Percentiles rank a stretch among this genome's conserved stretches.
Conservation (phyloP, 768 basidiomycete species). For the Pleurotus platypus region DNA sequence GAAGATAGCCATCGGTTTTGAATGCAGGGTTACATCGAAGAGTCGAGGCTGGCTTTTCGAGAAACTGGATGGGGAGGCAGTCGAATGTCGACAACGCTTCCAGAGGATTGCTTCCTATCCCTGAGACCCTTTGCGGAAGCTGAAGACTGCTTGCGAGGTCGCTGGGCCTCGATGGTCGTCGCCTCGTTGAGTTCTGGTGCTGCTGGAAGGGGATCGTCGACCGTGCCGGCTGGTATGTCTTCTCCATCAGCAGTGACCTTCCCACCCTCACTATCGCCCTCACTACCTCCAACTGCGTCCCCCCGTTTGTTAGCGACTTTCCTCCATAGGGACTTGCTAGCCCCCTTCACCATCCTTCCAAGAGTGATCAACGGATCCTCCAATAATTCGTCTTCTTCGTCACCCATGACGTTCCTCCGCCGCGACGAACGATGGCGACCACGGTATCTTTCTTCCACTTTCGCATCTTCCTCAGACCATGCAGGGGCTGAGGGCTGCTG, state of each 20-base stretch:
- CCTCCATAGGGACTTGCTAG: slow-evolving; percentile 48
- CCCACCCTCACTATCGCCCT: slow-evolving; percentile 6
- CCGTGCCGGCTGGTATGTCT: not conserved
- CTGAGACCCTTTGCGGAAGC: not conserved
- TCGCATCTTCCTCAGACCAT: not conserved
- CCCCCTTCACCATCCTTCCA: slow-evolving; percentile 49
- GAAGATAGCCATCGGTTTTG: not conserved
- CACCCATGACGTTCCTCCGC: slow-evolving; percentile 15
- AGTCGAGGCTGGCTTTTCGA: not conserved
- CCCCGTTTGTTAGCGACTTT: slow-evolving; percentile 38
- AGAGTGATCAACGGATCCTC: slow-evolving; percentile 48
- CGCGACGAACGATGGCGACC: slow-evolving; percentile 16
- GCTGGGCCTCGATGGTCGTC: not conserved
- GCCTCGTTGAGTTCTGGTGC: not conserved
- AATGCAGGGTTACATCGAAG: not conserved
- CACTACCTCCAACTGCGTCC: slow-evolving; percentile 12
- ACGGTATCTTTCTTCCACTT: slow-evolving; percentile 12
- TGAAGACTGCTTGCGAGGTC: not conserved
- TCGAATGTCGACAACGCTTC: not conserved
- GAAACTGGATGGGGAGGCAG: not conserved
- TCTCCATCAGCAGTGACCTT: slow-evolving; percentile 5
- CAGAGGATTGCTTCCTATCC: not conserved
- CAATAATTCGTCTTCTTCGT: slow-evolving; percentile 21
- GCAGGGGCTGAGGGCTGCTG: not conserved
- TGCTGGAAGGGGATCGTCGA: too few species aligned